Percentiles rank a stretch among this genome's conserved stretches.
phyloP scores from a whole-genome alignment of 805 yeast species.

The Candida wancherniae region DNA sequence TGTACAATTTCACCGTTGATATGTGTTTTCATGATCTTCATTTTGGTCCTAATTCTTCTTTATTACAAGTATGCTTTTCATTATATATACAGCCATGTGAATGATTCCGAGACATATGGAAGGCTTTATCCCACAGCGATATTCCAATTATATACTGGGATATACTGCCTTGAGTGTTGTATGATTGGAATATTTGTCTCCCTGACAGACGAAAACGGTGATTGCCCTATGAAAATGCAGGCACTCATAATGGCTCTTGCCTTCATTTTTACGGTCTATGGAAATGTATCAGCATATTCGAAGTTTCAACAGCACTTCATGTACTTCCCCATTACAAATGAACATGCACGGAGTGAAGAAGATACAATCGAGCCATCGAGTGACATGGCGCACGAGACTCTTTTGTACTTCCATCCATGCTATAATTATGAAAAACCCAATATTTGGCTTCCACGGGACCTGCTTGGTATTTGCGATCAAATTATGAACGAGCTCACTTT shows the following conservation, averaged over 20 bases:
- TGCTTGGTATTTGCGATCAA: constrained; percentile 5
- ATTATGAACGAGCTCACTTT: constrained; percentile 3
- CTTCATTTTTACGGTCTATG: constrained; percentile 50
- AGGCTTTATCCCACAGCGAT: constrained; percentile 68
- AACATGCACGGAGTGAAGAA: constrained; percentile 1
- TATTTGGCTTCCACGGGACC: constrained; percentile 35
- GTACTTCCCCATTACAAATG: constrained; percentile 21
- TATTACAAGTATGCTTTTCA: constrained; percentile 69
- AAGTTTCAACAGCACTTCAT: constrained; percentile 32
- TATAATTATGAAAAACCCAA: constrained; percentile 34
- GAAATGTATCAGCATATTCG: constrained; percentile 49
- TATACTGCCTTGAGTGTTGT: constrained; percentile 76
- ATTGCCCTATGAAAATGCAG: constrained; percentile 41
- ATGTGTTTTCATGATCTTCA: constrained; percentile 56
- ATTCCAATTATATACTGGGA: constrained; percentile 72
- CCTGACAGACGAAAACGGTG: constrained; percentile 46
- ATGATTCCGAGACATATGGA: constrained; percentile 64
- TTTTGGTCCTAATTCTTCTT: constrained; percentile 44
- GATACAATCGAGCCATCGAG: constrained; percentile 1
- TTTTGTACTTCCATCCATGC: constrained; percentile 35
- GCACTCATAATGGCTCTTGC: constrained; percentile 50
- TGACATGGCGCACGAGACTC: constrained; percentile 1
- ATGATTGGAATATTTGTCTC: constrained; percentile 71
- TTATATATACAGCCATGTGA: constrained; percentile 48
- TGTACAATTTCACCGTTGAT: constrained; percentile 78